These are phyloP conservation scores for Penicillium coffeae DNA, from an alignment of 495 filamentous ascomycete species.

Conservation along the genomic window DNA sequence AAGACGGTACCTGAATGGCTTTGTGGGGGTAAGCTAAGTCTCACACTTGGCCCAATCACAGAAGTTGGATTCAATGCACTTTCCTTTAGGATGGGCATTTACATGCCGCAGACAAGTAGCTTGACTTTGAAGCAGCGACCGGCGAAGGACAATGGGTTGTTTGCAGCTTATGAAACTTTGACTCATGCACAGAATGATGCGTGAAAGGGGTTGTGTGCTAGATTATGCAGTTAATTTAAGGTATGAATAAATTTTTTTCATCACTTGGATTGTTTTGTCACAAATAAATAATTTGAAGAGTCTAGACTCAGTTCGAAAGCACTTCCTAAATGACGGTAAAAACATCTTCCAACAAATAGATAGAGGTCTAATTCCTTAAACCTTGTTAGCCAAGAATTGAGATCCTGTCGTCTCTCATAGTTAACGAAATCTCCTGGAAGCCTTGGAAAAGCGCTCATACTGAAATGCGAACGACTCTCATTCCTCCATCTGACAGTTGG, in stretches of 20 bases:
- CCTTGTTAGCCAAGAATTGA: no score
- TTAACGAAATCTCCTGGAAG: no score
- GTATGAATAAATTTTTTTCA: no score
- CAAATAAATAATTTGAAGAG: no score
- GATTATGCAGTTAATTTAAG: no score
- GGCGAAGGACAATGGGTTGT: conserved; percentile 15
- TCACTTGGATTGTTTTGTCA: no score
- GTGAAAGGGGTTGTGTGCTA: no score
- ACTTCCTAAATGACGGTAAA: no score
- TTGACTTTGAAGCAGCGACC: conserved; percentile 14
- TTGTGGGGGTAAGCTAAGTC: conserved; percentile 9
- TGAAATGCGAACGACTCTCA: conserved; percentile 7
- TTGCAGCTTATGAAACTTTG: conserved; percentile 25
- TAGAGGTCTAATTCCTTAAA: no score
- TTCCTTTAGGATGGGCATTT: conserved; percentile 9
- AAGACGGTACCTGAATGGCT: conserved; percentile 15
- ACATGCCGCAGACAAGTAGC: conserved; percentile 19
- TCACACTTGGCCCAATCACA: conserved; percentile 11
- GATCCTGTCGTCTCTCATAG: no score
- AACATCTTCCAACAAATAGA: no score
- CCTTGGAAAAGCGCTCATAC: conserved; percentile 13
- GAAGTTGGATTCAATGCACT: conserved; percentile 27
- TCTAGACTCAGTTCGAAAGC: no score
- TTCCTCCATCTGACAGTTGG: conserved; percentile 5
- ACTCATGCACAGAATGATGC: conserved; percentile 24